Conservation (phyloP, 257 asterid species). For the Plectranthus barbatus region DNA sequence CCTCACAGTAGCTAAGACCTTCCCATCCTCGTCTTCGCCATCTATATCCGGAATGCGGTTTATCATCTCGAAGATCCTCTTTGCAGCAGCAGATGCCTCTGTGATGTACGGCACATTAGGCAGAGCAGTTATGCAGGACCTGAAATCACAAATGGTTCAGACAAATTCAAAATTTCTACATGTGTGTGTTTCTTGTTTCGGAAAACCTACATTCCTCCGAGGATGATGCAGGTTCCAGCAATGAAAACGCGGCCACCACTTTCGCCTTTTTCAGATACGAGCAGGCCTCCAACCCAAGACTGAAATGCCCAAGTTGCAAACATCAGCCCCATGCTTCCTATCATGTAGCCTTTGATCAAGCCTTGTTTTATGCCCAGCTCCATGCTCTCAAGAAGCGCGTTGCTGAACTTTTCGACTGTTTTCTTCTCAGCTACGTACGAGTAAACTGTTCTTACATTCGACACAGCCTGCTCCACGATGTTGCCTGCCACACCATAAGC, state of each 20-base stretch:
- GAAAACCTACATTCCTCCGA: constrained; percentile 42
- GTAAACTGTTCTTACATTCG: constrained; percentile 34
- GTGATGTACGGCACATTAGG: constrained; percentile 31
- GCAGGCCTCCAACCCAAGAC: constrained; percentile 35
- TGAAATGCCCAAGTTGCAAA: constrained; percentile 37
- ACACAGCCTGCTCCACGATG: constrained; percentile 35
- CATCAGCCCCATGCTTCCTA: constrained; percentile 46
- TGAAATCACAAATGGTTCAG: neutral
- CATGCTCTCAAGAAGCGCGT: constrained; percentile 22
- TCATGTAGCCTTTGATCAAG: constrained; percentile 33
- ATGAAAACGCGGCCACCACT: constrained; percentile 36
- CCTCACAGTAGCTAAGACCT: constrained; percentile 8
- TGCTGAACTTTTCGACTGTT: constrained; percentile 26
- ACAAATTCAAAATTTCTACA: too few relatives aligned
- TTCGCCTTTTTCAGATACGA: constrained; percentile 33
- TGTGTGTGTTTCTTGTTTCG: too few relatives aligned
- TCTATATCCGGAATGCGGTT: constrained; percentile 26
- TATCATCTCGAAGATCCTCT: constrained; percentile 29
- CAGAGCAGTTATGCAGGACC: constrained; percentile 28
- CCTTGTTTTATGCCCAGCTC: constrained; percentile 41
- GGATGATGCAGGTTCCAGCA: constrained; percentile 24
- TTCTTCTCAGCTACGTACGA: constrained; percentile 34
- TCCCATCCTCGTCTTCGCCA: constrained; percentile 16
- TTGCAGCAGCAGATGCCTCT: constrained; percentile 32
- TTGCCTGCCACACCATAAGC: constrained; percentile 36